Base-by-base conservation (phyloP, 2,329 filamentous ascomycete species). In the Neoascochyta sp. region DNA sequence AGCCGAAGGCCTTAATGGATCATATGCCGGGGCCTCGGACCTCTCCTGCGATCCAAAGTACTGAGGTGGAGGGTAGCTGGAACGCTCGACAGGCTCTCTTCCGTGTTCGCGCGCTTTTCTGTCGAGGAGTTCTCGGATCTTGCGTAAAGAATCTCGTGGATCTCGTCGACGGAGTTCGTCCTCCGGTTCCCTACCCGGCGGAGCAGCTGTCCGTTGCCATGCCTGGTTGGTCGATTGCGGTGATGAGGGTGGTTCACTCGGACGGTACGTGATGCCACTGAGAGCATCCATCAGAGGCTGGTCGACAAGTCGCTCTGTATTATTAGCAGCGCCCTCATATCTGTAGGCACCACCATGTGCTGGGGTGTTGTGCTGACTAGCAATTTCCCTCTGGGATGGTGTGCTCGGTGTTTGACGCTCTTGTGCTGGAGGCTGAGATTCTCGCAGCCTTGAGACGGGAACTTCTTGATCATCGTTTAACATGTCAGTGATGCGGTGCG, bases 401-500 rank as follows among this genome's bases (percentile, higher is more conserved):
- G 45, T 46, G 23, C 32, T 32, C 9, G 41, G 43, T 9, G 23
- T 26, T 25, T 31, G 27, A 13, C 24, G 25, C n/a, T 60, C 47
- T 19, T 32, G 41, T 11, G 26, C 23, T 10, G 43, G 16, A 15
- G 39, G 29, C 17, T 42, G 44, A 18, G 44, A 28, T 17, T 51
- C 47, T 24, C 50, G 44, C 18, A 41, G 32, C 21, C 39, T 51
- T 10, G 46, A 39, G 9, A 48, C 35, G 13, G 51, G 50, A 10
- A 50, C 47, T 21, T 63, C 60, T 24, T 52, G 37, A 29, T 62
- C 56, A 23, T 62, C 45, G 21, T 62, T 64, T 11, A 64, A 29
- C 22, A 64, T 52, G 16, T 64, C 60, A 48, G 54, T 62, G 23
- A 64, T 60, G 10, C 57, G 46, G 22, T 63, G 58, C 3, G 56